phyloP scores from a whole-genome alignment of 2,329 filamentous ascomycete genomes.

The Rosellinia necatrix region DNA sequence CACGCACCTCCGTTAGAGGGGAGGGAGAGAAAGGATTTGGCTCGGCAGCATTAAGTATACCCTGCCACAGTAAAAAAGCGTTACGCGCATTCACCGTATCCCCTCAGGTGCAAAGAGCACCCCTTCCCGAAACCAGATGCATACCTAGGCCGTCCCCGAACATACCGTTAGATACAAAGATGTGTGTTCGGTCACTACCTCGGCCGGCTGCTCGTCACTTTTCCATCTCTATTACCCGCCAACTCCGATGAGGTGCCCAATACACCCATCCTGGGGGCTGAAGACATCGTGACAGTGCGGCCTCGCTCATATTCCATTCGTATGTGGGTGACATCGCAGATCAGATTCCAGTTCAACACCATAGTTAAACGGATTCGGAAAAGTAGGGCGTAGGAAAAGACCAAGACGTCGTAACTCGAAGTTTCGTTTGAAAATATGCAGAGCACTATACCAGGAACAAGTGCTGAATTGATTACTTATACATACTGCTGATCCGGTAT shows the following conservation, averaged over 20 bases:
- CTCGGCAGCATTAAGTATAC: background rate
- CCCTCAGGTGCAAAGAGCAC: background rate
- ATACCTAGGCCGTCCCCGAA: conserved; percentile 13
- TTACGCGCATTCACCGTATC: background rate
- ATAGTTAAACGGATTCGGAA: conserved; percentile 13
- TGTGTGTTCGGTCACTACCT: conserved; percentile 4
- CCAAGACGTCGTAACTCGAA: conserved; percentile 5
- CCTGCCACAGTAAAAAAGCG: background rate
- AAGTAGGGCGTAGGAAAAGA: conserved; percentile 15
- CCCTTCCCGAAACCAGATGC: conserved; percentile 7
- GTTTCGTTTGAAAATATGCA: conserved; percentile 10
- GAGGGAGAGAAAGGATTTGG: background rate
- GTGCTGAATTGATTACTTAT: conserved; percentile 26
- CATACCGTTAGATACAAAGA: conserved; percentile 16
- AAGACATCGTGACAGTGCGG: conserved; percentile 18
- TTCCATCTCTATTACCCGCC: conserved; percentile 8
- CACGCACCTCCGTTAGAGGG: conserved; percentile 5
- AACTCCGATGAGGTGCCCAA: conserved; percentile 20
- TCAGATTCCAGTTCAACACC: conserved; percentile 19
- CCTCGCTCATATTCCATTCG: conserved; percentile 8
- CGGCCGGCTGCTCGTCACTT: conserved; percentile 11
- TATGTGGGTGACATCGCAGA: conserved; percentile 13
- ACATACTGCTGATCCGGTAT: conserved; percentile 26
- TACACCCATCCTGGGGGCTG: background rate
- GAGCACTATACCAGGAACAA: conserved; percentile 22